phyloP scores from a whole-genome alignment of 306 rosid genomes.

The Glycine soja region DNA sequence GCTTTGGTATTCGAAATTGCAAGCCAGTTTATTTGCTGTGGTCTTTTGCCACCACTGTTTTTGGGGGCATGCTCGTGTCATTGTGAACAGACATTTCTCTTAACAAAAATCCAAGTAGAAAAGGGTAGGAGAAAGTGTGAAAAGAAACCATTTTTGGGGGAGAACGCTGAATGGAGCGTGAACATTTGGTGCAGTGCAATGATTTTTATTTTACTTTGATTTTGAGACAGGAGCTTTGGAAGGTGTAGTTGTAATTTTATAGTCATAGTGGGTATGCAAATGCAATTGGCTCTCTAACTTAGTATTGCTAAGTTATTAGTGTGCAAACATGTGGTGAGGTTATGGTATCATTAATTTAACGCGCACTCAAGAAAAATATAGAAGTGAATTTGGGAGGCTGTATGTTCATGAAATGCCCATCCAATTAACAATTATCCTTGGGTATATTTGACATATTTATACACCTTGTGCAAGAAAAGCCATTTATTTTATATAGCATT shows the following conservation, averaged over 20 bases:
- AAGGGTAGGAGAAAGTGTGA: neutral
- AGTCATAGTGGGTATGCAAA: slow-evolving; percentile 25
- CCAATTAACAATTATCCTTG: no score
- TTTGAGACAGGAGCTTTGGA: neutral
- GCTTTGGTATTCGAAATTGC: slow-evolving; percentile 48
- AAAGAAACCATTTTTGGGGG: neutral
- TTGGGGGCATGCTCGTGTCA: slow-evolving; percentile 43
- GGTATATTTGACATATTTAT: no score
- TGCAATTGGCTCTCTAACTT: neutral
- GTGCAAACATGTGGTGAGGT: no score
- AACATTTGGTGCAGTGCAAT: neutral
- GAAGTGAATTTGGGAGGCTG: no score
- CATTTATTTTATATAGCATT: no score
- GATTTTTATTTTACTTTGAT: neutral
- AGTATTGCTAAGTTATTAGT: neutral
- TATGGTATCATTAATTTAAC: no score
- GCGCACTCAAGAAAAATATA: no score
- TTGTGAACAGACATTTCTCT: slow-evolving; percentile 1
- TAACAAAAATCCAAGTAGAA: neutral
- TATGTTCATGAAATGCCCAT: no score
- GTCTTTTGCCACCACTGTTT: slow-evolving; percentile 45
- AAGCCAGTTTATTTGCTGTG: slow-evolving; percentile 46
- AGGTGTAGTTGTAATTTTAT: slow-evolving; percentile 19
- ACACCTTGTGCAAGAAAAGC: no score
- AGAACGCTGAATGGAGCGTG: neutral